phyloP scores from a whole-genome alignment of 2,329 filamentous ascomycete species.

The Botrytis deweyae region DNA sequence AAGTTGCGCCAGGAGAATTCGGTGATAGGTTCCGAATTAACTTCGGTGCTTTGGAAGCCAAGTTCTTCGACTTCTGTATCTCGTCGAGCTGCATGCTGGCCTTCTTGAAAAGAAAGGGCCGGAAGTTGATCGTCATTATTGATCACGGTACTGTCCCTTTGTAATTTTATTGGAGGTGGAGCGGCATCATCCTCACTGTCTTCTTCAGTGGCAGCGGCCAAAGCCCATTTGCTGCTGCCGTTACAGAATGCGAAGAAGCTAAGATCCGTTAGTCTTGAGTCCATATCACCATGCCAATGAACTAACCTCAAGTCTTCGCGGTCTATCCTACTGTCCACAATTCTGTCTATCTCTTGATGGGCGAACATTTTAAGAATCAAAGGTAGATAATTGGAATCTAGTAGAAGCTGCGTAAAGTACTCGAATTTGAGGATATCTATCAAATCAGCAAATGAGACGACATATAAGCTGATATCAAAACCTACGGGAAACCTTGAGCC shows the following conservation, averaged over 20 bases:
- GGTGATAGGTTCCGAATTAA: slow-evolving; percentile 76
- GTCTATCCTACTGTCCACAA: slow-evolving; percentile 83
- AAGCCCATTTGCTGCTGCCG: slow-evolving; percentile 53
- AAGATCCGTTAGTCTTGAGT: slow-evolving; percentile 24
- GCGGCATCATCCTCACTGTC: slow-evolving; percentile 71
- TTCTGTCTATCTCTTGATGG: slow-evolving; percentile 88
- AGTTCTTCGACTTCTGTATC: slow-evolving; percentile 76
- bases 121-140: slow-evolving; percentile 44
- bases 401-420: slow-evolving; percentile 86
- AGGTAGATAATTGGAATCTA: slow-evolving; percentile 94
- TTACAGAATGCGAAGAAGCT: slow-evolving; percentile 94
- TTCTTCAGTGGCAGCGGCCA: slow-evolving; percentile 34
- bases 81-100: slow-evolving; percentile 32
- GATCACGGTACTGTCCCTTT: slow-evolving; percentile 47
- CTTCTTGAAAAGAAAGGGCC: slow-evolving; percentile 37
- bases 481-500: slow-evolving; percentile 93
- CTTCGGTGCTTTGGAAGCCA: slow-evolving; percentile 71
- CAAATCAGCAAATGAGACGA: slow-evolving; percentile 26
- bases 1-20: slow-evolving; percentile 92
- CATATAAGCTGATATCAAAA: neutral
- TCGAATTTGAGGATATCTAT: slow-evolving; percentile 92
- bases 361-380: slow-evolving; percentile 91
- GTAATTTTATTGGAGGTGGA: slow-evolving; percentile 75
- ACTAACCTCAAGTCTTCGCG: slow-evolving; percentile 74
- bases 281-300: no score